These are phyloP conservation scores for Penicillium sp. DNA, from an alignment of 2,329 filamentous ascomycete species.

Conservation along the genomic window DNA sequence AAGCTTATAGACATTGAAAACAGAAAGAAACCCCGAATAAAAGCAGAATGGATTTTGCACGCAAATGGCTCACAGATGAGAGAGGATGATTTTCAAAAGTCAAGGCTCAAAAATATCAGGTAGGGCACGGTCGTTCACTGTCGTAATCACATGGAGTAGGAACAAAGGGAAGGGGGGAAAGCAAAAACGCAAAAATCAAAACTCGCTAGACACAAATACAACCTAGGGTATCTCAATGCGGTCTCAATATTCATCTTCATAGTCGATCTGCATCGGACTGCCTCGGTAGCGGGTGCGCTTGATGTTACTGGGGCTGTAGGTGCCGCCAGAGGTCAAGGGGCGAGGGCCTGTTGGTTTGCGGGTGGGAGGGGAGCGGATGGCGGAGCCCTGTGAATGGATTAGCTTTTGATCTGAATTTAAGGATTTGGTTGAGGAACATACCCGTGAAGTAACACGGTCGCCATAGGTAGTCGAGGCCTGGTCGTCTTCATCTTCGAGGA, in stretches of 20 bases:
- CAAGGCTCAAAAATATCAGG: neutral
- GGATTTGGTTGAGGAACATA: constrained; percentile 17
- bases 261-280: constrained; percentile 44
- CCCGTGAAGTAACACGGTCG: constrained; percentile 43
- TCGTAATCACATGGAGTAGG: constrained; percentile 12
- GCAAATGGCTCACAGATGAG: constrained; percentile 8
- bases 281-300: constrained; percentile 42
- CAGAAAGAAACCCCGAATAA: neutral
- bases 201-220: constrained; percentile 19
- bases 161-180: neutral
- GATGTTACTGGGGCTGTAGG: constrained; percentile 37
- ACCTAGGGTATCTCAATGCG: constrained; percentile 25
- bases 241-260: constrained; percentile 36
- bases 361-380: constrained; percentile 36
- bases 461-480: constrained; percentile 30
- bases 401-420: constrained; percentile 3
- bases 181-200: constrained; percentile 9
- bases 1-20: constrained; percentile 1
- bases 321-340: constrained; percentile 41
- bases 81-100: constrained; percentile 3
- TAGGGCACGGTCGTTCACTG: constrained; percentile 9
- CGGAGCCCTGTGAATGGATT: constrained; percentile 27
- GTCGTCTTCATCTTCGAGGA: constrained; percentile 33
- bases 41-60: constrained; percentile 1
- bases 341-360: constrained; percentile 52